Evolutionary conservation across 805 yeast species (phyloP).

Genomic region (Lachancea meyersii): DNA sequence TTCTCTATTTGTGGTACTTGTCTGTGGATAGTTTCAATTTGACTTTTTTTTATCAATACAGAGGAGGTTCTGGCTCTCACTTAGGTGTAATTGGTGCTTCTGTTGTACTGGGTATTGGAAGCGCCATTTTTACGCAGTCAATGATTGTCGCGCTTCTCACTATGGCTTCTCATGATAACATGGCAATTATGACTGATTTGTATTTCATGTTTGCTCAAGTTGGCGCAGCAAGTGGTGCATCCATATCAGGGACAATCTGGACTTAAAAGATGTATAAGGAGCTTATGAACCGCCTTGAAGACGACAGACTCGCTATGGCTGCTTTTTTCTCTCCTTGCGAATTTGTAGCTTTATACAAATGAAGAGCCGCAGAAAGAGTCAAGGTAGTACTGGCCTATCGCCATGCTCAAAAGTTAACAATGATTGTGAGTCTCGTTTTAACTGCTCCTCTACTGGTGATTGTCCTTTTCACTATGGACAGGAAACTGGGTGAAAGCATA

Average conservation of each 20-base stretch:
- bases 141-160: conserved; percentile 56
- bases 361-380: too few species aligned
- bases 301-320: conserved; percentile 35
- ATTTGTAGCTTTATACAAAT: too few species aligned
- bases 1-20: conserved; percentile 53
- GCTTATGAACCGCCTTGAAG: conserved; percentile 35
- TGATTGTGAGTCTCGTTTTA: too few species aligned
- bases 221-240: conserved; percentile 57
- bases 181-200: conserved; percentile 55
- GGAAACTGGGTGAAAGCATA: too few species aligned
- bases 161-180: conserved; percentile 51
- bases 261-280: conserved; percentile 46
- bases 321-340: conserved; percentile 57
- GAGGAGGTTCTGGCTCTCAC: conserved; percentile 43
- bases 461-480: too few species aligned
- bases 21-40: conserved; percentile 50
- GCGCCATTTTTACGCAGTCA: conserved; percentile 65
- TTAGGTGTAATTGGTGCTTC: conserved; percentile 62
- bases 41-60: conserved; percentile 54
- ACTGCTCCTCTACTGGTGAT: too few species aligned
- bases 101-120: conserved; percentile 63
- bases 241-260: conserved; percentile 69
- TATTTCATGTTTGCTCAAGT: conserved; percentile 52
- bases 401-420: too few species aligned
- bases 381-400: too few species aligned